phyloP scores from a whole-genome alignment of 345 rosid genomes.

The Excoecaria agallocha region DNA sequence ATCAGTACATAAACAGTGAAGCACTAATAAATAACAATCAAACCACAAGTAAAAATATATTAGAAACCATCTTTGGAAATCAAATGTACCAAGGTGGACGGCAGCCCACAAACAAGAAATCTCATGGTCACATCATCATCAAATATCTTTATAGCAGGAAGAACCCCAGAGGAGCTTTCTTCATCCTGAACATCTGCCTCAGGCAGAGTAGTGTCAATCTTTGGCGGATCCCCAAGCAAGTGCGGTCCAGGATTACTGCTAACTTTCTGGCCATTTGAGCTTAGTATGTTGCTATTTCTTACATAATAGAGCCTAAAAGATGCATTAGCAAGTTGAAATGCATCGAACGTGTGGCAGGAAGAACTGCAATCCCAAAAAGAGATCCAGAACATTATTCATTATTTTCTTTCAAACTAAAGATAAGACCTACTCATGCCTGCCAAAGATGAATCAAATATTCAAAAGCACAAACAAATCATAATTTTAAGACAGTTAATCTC shows the following conservation, averaged over 20 bases:
- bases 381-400: neutral
- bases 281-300: constrained; percentile 30
- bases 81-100: constrained; percentile 57
- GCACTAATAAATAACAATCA: constrained; percentile 8
- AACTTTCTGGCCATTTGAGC: constrained; percentile 45
- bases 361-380: constrained; percentile 60
- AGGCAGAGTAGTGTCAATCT: constrained; percentile 61
- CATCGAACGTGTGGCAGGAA: constrained; percentile 87
- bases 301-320: constrained; percentile 79
- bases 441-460: neutral
- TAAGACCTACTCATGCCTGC: too few species aligned
- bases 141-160: constrained; percentile 86
- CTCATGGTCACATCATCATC: constrained; percentile 86
- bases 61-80: constrained; percentile 13
- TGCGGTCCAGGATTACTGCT: constrained; percentile 55
- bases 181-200: constrained; percentile 67
- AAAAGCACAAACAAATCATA: neutral
- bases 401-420: neutral
- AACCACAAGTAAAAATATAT: constrained; percentile 19
- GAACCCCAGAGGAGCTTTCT: constrained; percentile 64
- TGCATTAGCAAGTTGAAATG: constrained; percentile 83
- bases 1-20: constrained; percentile 17
- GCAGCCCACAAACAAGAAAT: constrained; percentile 85
- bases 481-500: neutral
- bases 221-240: constrained; percentile 91